Base-by-base conservation (phyloP, 176 grass and related monocot genomes). In the Calamus simplicifolius region DNA sequence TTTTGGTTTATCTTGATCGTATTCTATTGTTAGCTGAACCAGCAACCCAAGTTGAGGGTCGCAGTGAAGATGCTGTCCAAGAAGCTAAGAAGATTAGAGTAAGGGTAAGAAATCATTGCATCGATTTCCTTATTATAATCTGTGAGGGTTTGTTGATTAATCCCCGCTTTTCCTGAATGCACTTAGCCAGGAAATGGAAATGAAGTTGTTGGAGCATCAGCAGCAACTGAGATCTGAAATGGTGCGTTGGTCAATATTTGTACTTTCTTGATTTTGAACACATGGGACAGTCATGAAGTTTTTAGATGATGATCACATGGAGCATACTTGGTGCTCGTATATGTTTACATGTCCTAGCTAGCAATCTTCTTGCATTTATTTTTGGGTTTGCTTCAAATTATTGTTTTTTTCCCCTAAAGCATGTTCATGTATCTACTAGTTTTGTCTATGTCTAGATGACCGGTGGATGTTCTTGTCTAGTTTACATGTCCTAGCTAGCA, bases 11-110 rank as follows among this genome's bases (percentile, higher is more conserved):
- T 80, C 87, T 97, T 52, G 87, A 97, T 79, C 87, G 80, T n/a
- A 97, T 97, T 61, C 84, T 97, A 76, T 68, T 97, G 75, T 80
- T 91, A 85, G 92, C 92, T 68, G 92, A 97, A 66, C 83, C 92
- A 66, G 92, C 84, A 77, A 85, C 85, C 65, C 75, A 91, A 80
- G 78, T 97, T 75, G 87, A 97, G 74, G 92, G 92, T 74, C 88
- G 78, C 69, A 91, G 80, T n/a, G 87, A 97, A 75, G 92, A 97
- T 80, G 78, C 92, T 80, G 61, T 97, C 28, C 92, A 97, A 90
- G 86, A 97, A 71, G 81, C 79, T 50, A 97, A 88, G 80, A 79
- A 77, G 77, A 97, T 58, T 69, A 78, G 54, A 82, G 84, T 97
- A 27, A 88, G 69, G 84, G 92, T 97, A 69, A 75, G 49, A 78